phyloP scores from a whole-genome alignment of 805 yeast genomes.

The Saccharomycopsis sp. region DNA sequence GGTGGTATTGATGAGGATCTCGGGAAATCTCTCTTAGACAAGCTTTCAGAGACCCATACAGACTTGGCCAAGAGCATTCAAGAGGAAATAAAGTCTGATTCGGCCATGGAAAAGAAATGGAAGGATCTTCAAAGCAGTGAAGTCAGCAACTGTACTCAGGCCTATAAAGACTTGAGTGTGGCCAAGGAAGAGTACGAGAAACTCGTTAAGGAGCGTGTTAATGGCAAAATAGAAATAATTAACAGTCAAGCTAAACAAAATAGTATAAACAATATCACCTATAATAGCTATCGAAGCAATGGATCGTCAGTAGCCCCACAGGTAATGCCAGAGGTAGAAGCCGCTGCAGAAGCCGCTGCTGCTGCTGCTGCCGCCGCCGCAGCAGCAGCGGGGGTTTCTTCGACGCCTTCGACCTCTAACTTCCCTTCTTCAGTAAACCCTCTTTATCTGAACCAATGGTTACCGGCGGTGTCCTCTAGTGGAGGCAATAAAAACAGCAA shows the following conservation, averaged over 20 bases:
- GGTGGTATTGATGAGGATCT: slow-evolving; percentile 1
- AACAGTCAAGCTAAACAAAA: slow-evolving; percentile 1
- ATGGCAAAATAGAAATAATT: neutral
- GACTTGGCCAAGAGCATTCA: neutral
- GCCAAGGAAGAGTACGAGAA: neutral
- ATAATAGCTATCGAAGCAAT: neutral
- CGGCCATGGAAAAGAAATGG: slow-evolving; percentile 5
- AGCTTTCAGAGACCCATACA: neutral
- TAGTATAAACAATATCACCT: neutral
- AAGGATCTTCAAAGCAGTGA: slow-evolving; percentile 8
- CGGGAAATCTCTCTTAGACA: neutral
- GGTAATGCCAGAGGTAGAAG: neutral
- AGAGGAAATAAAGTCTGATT: slow-evolving; percentile 7
- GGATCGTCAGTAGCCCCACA: neutral
- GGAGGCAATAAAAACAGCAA: no score
- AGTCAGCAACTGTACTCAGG: slow-evolving; percentile 9
- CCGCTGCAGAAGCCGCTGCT: neutral
- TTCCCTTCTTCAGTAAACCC: neutral
- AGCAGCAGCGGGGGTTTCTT: neutral
- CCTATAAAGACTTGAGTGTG: slow-evolving; percentile 2
- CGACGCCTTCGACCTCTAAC: neutral
- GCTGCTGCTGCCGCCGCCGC: neutral
- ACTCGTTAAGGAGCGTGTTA: neutral
- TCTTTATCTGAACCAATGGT: neutral
- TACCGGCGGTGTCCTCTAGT: neutral